phyloP scores from a whole-genome alignment of 78 protist species.

The Dictyostelium discoideum region DNA sequence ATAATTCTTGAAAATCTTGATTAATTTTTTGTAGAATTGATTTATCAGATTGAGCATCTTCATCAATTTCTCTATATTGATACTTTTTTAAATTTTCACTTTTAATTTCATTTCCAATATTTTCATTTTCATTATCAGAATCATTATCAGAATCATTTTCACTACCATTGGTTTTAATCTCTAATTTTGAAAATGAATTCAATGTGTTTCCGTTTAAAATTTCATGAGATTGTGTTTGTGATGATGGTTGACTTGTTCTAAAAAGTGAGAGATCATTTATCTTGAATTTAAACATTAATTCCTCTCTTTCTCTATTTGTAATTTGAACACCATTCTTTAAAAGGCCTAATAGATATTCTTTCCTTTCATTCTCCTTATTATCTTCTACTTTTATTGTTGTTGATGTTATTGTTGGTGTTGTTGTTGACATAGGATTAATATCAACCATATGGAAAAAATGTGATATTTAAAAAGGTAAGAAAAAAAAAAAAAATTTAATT shows the following conservation, averaged over 20 bases:
- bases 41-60: background rate
- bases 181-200: background rate
- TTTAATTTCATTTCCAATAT: background rate
- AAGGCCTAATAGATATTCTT: slow-evolving; percentile 11
- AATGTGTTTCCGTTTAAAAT: background rate
- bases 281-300: slow-evolving; percentile 27
- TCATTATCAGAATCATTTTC: background rate
- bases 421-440: background rate
- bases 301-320: slow-evolving; percentile 64
- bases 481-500: background rate
- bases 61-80: background rate
- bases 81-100: background rate
- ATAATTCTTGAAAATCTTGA: background rate
- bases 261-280: background rate
- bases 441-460: background rate
- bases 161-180: background rate
- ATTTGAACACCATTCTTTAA: slow-evolving; percentile 31
- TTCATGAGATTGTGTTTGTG: background rate
- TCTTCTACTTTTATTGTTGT: background rate
- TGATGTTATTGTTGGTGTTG: background rate
- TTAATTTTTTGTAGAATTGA: background rate
- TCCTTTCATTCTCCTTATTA: slow-evolving; percentile 7
- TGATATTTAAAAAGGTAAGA: background rate
- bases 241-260: background rate
- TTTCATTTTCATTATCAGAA: background rate